Percentiles rank a stretch among this genome's conserved stretches.
Conservation (phyloP, 2,329 filamentous ascomycete genomes). For the Triangularia setosa region DNA sequence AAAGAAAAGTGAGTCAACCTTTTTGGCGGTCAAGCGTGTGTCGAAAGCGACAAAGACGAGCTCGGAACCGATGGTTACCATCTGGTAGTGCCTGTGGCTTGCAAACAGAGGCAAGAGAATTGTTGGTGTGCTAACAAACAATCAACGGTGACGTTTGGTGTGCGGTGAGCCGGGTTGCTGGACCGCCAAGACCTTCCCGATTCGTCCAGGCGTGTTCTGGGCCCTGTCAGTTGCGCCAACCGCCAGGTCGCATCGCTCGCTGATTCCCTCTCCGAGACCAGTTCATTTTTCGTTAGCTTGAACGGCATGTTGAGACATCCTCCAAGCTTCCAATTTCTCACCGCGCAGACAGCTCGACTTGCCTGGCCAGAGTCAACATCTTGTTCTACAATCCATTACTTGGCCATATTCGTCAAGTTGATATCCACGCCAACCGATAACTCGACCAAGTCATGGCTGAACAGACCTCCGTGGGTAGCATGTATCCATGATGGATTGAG, state of each 20-base stretch:
- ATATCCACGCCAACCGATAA: no score
- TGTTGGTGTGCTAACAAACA: neutral
- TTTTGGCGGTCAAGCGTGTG: neutral
- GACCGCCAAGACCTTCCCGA: neutral
- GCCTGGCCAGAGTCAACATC: no score
- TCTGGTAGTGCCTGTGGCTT: neutral
- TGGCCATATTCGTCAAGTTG: no score
- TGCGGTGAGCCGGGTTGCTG: neutral
- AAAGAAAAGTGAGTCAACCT: neutral
- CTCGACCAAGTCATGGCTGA: no score
- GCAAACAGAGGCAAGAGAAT: neutral
- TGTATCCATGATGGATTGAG: no score
- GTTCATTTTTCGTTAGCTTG: neutral
- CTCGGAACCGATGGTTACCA: neutral
- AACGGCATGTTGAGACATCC: no score
- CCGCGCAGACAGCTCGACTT: no score
- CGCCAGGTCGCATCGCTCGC: neutral
- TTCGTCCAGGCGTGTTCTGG: neutral
- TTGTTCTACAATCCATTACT: no score
- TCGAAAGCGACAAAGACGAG: neutral
- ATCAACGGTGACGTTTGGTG: neutral
- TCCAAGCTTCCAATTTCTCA: neutral
- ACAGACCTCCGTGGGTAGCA: no score
- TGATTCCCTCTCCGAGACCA: neutral
- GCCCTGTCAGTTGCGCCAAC: neutral